Percentiles rank a stretch among this genome's conserved stretches.
Evolutionary conservation across 352 stramenopile species (phyloP).

Genomic region (Globisporangium carolinianum): DNA sequence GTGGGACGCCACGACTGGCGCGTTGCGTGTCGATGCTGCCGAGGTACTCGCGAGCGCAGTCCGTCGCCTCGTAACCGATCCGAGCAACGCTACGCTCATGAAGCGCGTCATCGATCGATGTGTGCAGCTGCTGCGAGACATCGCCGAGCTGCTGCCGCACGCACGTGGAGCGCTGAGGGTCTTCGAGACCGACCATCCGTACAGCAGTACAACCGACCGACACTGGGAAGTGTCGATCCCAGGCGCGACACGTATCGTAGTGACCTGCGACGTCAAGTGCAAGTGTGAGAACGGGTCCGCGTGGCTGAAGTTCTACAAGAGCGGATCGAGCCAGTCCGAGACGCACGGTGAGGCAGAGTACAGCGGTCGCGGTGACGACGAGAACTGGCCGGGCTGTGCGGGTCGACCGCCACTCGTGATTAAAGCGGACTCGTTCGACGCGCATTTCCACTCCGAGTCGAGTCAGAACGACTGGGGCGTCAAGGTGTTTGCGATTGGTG

Average conservation of each 20-base stretch:
- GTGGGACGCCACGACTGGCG: neutral
- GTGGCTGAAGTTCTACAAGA: conserved; percentile 70
- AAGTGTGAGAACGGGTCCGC: conserved; percentile 65
- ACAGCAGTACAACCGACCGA: conserved; percentile 56
- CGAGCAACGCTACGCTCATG: conserved; percentile 15
- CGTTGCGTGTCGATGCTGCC: neutral
- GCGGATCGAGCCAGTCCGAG: conserved; percentile 31
- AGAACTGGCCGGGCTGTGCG: conserved; percentile 78
- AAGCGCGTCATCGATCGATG: conserved; percentile 13
- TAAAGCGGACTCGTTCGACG: conserved; percentile 61
- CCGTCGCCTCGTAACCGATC: conserved; percentile 13
- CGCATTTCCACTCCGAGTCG: conserved; percentile 77
- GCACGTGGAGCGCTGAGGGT: conserved; percentile 37
- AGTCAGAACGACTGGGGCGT: conserved; percentile 88
- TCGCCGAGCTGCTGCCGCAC: conserved; percentile 22
- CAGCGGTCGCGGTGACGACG: conserved; percentile 45
- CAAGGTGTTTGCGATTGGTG: conserved; percentile 71
- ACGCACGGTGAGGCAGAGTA: conserved; percentile 51
- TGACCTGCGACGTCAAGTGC: conserved; percentile 64
- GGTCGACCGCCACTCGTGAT: conserved; percentile 63
- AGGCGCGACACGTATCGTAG: conserved; percentile 51
- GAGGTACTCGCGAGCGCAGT: conserved; percentile 20
- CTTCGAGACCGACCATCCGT: conserved; percentile 70
- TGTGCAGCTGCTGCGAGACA: conserved; percentile 23
- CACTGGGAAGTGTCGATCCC: conserved; percentile 66